A percentile compares a stretch with the other conserved stretches of the same genome.
Conservation (phyloP, 768 basidiomycete species). For the Mycena polygramma region DNA sequence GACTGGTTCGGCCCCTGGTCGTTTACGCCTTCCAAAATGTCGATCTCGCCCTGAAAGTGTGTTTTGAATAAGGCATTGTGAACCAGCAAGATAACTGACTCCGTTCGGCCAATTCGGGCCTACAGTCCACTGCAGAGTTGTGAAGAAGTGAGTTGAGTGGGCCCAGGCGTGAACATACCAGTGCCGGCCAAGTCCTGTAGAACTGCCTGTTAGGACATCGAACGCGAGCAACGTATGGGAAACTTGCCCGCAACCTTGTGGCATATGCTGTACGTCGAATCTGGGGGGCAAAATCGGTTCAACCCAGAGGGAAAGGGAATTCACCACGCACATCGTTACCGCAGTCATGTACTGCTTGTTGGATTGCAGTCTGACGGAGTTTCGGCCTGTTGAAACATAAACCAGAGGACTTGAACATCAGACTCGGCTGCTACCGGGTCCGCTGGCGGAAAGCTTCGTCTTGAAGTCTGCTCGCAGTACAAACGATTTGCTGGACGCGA, state of each 20-base stretch:
- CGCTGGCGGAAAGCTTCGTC: constrained; percentile 58
- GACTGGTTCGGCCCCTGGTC: constrained; percentile 63
- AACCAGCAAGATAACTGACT: constrained; percentile 42
- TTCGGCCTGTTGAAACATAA: constrained; percentile 46
- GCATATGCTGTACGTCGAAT: constrained; percentile 71
- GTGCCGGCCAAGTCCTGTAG: constrained; percentile 64
- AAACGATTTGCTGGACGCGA: constrained; percentile 63
- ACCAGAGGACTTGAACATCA: constrained; percentile 4
- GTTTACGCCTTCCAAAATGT: constrained; percentile 73
- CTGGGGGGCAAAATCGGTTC: constrained; percentile 37
- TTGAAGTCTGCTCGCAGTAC: constrained; percentile 69
- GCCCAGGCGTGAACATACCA: constrained; percentile 30
- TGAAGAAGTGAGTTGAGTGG: constrained; percentile 14
- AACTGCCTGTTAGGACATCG: constrained; percentile 14
- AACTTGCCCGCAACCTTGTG: constrained; percentile 67
- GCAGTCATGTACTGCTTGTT: constrained; percentile 66
- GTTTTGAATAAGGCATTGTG: neutral
- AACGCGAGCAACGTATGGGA: neutral
- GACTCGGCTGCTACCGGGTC: constrained; percentile 53
- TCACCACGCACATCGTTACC: constrained; percentile 62
- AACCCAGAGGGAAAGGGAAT: constrained; percentile 6
- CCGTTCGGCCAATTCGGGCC: constrained; percentile 61
- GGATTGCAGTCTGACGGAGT: constrained; percentile 69
- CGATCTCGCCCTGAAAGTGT: constrained; percentile 59
- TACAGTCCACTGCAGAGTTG: constrained; percentile 62